Conservation (phyloP, 331 rosid genomes). For the Stylosanthes scabra region DNA sequence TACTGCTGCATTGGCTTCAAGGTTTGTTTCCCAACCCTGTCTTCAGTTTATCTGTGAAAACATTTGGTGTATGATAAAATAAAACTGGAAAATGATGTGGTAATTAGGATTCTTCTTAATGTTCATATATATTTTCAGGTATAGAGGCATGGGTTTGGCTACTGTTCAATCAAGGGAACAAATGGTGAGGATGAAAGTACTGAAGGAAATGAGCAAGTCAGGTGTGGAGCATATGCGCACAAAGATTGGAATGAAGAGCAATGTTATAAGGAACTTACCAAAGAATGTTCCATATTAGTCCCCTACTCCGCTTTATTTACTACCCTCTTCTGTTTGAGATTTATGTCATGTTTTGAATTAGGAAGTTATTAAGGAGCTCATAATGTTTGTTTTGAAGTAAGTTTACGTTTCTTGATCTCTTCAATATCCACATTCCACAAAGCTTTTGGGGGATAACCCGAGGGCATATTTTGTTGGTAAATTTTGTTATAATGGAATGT, state of each 20-base stretch:
- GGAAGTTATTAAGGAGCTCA: background rate
- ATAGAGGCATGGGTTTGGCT: slow-evolving; percentile 91
- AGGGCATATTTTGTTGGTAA: background rate
- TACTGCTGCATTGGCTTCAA: slow-evolving; percentile 83
- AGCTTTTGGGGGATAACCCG: too few species aligned
- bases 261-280: slow-evolving; percentile 91
- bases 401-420: slow-evolving; percentile 17
- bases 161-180: slow-evolving; percentile 83
- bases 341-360: slow-evolving; percentile 11
- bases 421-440: too few species aligned
- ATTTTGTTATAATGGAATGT: slow-evolving; percentile 19
- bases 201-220: slow-evolving; percentile 79
- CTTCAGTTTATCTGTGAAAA: slow-evolving; percentile 21
- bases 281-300: slow-evolving; percentile 74
- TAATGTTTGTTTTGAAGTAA: slow-evolving; percentile 26
- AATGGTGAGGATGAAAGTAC: slow-evolving; percentile 83
- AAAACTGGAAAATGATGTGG: slow-evolving; percentile 19
- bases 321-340: background rate
- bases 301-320: background rate
- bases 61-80: background rate
- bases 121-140: slow-evolving; percentile 53
- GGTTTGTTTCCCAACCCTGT: slow-evolving; percentile 54
- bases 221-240: slow-evolving; percentile 90
- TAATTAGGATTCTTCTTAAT: background rate
- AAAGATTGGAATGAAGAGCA: slow-evolving; percentile 88